Conservation (phyloP, 805 yeast species). For the Citeromyces nyonsensis region DNA sequence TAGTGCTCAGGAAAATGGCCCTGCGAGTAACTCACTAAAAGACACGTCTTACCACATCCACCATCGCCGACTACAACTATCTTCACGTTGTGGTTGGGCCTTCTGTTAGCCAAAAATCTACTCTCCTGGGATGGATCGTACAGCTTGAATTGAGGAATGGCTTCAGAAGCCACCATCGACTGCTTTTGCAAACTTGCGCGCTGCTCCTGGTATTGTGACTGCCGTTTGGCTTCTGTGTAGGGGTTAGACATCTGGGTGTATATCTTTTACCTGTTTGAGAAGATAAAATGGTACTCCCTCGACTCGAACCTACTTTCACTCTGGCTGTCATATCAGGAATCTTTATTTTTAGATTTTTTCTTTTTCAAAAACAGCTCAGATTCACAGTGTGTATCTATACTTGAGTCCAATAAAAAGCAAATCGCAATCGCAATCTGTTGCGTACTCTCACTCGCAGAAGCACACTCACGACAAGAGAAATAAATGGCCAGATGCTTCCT, state of each 20-base stretch:
- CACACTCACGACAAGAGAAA: not conserved
- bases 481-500: not conserved
- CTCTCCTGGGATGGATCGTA: not conserved
- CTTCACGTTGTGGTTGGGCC: conserved; percentile 10
- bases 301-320: no score
- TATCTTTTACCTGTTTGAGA: not conserved
- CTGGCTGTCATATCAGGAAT: no score
- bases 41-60: conserved; percentile 81
- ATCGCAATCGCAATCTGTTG: not conserved
- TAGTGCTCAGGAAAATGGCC: conserved; percentile 58
- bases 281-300: no score
- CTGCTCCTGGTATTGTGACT: not conserved
- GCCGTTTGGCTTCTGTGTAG: not conserved
- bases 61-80: conserved; percentile 79
- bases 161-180: not conserved
- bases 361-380: no score
- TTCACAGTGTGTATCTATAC: no score
- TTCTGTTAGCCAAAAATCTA: conserved; percentile 1
- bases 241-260: not conserved
- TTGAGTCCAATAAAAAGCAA: not conserved
- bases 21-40: conserved; percentile 41
- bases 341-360: no score
- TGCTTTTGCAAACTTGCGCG: not conserved
- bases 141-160: conserved; percentile 2
- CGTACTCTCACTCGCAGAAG: no score